Base-by-base conservation (phyloP, 768 basidiomycete genomes). In the Kwoniella botswanensis region DNA sequence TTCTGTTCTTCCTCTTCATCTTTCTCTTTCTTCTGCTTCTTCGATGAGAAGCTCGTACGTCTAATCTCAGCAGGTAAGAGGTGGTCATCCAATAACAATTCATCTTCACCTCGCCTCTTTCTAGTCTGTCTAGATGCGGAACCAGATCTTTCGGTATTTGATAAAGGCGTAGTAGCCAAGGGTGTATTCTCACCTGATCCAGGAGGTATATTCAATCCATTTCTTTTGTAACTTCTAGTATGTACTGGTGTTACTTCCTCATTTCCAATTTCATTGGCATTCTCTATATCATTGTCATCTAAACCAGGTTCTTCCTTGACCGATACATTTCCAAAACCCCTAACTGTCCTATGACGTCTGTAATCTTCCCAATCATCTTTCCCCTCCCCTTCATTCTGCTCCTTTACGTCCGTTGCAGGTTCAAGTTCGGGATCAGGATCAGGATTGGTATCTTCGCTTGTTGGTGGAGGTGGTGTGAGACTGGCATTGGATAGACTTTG, bases 381-480 rank as follows among this genome's bases (percentile, higher is more conserved):
- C 22, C 57, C 63, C 22, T 69, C 61, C 11, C 44, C 66, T 22
- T 57, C 68, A 69, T 58, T 50, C 46, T 60, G 59, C 35, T 22
- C 85, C 87, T 12, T 79, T 86, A 57, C 76, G 76, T 11, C 76
- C 82, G 18, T 77, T 13, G 88, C 62, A 74, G 15, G 61, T 73
- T 29, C 13, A 15, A 50, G 46, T 18, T 50, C 18, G 46, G 12
- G 46, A 18, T 75, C 75, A 10, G 88, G 71, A 41, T 66, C 73
- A 17, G 52, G 69, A n/a, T 71, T 72, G 4, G 62, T 77, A 41
- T 76, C 74, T 44, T 92, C 90, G 74, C 92, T 91, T 67, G 92
- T 91, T 59, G 90, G 88, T 85, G 88, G 78, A 21, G 78, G 88
- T 72, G 88, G 86, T 56, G 87, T 88, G 67, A 87, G 85, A 65